Percentiles rank a stretch among this genome's conserved stretches.
These are phyloP conservation scores for Mortierella alpina DNA, from an alignment of 192 early-diverging fungal genomes.

Conservation along the genomic window DNA sequence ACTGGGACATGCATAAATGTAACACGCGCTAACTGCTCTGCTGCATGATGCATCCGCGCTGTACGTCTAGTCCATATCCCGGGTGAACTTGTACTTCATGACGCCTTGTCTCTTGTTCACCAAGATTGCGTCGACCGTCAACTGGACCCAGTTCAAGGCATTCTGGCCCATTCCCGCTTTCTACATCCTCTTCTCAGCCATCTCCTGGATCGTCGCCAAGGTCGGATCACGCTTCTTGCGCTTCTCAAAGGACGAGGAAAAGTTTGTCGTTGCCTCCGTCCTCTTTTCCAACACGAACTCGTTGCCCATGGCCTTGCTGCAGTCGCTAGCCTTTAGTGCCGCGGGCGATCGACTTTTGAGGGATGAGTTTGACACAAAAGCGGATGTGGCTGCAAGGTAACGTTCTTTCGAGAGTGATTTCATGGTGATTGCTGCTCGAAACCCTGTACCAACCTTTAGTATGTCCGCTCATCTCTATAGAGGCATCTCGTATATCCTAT, in stretches of 20 bases:
- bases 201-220: constrained; percentile 53
- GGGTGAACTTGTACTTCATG: constrained; percentile 77
- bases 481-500: constrained; percentile 82
- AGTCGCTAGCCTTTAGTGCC: constrained; percentile 64
- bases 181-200: constrained; percentile 50
- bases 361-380: constrained; percentile 57
- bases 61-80: constrained; percentile 57
- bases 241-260: constrained; percentile 63
- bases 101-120: constrained; percentile 81
- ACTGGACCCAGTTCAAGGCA: constrained; percentile 68
- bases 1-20: too few species aligned
- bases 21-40: too few species aligned
- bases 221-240: constrained; percentile 51
- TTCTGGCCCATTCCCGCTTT: constrained; percentile 80
- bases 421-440: background rate
- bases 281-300: constrained; percentile 83
- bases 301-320: constrained; percentile 76
- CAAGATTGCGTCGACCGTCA: constrained; percentile 77
- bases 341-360: constrained; percentile 58
- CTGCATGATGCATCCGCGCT: background rate
- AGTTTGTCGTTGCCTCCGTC: constrained; percentile 71
- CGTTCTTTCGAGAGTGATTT: background rate
- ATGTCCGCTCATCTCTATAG: constrained; percentile 31
- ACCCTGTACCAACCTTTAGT: background rate
- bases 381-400: constrained; percentile 63